Conservation (phyloP, 352 stramenopile genomes). For the Aphanomyces stellatus region DNA sequence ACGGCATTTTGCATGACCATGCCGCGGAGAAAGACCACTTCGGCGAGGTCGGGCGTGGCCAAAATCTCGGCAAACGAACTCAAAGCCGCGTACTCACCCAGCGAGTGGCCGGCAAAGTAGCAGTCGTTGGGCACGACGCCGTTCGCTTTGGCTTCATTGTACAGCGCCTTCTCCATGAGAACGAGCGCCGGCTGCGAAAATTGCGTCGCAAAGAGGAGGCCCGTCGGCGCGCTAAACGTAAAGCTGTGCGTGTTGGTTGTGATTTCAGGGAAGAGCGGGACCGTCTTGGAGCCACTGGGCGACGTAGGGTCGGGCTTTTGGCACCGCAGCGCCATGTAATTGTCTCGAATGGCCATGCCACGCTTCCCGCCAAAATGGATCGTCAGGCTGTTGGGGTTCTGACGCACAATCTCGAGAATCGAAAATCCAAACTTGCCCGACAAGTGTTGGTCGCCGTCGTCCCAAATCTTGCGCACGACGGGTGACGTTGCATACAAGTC, state of each 20-base stretch:
- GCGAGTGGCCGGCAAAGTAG: conserved; percentile 80
- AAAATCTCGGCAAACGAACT: conserved; percentile 66
- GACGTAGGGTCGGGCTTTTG: conserved; percentile 46
- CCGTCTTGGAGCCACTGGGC: conserved; percentile 35
- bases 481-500: conserved; percentile 69
- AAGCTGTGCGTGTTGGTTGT: conserved; percentile 73
- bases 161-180: conserved; percentile 75
- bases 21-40: conserved; percentile 80
- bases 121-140: conserved; percentile 66
- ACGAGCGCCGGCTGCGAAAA: conserved; percentile 80
- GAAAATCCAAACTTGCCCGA: conserved; percentile 76
- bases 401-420: conserved; percentile 81
- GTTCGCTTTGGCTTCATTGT: conserved; percentile 64
- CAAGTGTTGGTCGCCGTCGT: conserved; percentile 66
- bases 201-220: conserved; percentile 78
- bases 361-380: conserved; percentile 82
- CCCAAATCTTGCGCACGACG: conserved; percentile 68
- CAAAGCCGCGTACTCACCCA: conserved; percentile 80
- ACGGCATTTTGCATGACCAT: conserved; percentile 38
- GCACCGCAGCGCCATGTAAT: conserved; percentile 72
- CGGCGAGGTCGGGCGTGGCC: conserved; percentile 58
- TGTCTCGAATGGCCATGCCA: conserved; percentile 69
- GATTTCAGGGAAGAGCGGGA: conserved; percentile 72
- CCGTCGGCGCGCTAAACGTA: conserved; percentile 63
- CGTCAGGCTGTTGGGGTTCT: conserved; percentile 74